Percentiles rank a stretch among this genome's conserved stretches.
phyloP scores from a whole-genome alignment of 306 rosid genomes.

The Lablab purpureus region DNA sequence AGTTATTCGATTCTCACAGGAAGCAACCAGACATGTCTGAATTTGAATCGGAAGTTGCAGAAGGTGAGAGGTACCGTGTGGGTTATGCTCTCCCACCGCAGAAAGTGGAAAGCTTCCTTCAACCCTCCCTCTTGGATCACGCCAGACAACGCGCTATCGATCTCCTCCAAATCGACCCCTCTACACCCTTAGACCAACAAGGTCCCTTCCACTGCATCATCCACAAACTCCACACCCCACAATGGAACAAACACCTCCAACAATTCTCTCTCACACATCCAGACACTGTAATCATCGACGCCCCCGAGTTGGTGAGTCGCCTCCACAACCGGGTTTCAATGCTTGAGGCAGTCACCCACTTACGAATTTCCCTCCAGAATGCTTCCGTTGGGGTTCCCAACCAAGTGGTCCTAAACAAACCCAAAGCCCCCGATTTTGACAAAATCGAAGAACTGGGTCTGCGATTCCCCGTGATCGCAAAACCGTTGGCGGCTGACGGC shows the following conservation, averaged over 20 bases:
- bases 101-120: conserved; percentile 44
- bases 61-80: conserved; percentile 36
- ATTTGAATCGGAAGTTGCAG: not conserved
- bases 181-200: conserved; percentile 45
- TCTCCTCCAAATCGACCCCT: conserved; percentile 44
- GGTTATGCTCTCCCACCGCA: conserved; percentile 53
- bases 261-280: conserved; percentile 44
- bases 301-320: conserved; percentile 39
- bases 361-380: not conserved
- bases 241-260: conserved; percentile 44
- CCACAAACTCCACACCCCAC: conserved; percentile 46
- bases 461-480: conserved; percentile 48
- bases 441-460: conserved; percentile 20
- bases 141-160: conserved; percentile 42
- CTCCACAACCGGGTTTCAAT: conserved; percentile 49
- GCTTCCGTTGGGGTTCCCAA: conserved; percentile 44
- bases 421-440: not conserved
- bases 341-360: conserved; percentile 42
- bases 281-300: conserved; percentile 44
- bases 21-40: conserved; percentile 33
- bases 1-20: too few species aligned
- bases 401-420: conserved; percentile 37
- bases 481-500: conserved; percentile 53
- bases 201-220: conserved; percentile 54
- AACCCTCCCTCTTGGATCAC: conserved; percentile 37